Conservation (phyloP, 805 yeast species). For the Ogataea dorogensis region DNA sequence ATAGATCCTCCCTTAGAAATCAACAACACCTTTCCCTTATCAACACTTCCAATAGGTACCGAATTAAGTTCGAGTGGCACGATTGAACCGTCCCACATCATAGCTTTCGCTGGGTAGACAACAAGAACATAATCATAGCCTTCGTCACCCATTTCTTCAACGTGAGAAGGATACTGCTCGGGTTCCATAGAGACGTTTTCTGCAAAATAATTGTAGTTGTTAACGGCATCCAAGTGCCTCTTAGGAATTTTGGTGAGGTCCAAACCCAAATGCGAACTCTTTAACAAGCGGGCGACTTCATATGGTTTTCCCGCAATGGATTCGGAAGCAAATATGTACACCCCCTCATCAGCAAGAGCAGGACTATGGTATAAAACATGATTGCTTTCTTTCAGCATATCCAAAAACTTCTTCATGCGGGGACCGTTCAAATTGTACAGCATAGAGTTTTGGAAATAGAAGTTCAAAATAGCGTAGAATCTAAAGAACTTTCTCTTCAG, state of each 20-base stretch:
- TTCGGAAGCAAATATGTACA: constrained; percentile 75
- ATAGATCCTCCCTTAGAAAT: constrained; percentile 68
- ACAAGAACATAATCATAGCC: constrained; percentile 62
- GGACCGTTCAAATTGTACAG: constrained; percentile 55
- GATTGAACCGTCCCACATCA: constrained; percentile 87
- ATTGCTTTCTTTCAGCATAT: constrained; percentile 56
- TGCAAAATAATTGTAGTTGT: constrained; percentile 26
- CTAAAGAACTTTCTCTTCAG: constrained; percentile 80
- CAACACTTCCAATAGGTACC: constrained; percentile 54
- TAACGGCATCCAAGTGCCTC: constrained; percentile 32
- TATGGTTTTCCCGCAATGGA: constrained; percentile 43
- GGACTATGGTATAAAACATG: constrained; percentile 75
- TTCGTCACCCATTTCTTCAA: constrained; percentile 15
- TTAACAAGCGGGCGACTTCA: constrained; percentile 44
- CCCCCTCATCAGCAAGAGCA: constrained; percentile 67
- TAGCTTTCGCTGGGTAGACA: constrained; percentile 75
- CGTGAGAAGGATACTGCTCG: constrained; percentile 6
- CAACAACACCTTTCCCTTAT: constrained; percentile 64
- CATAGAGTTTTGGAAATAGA: constrained; percentile 71
- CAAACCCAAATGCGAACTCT: constrained; percentile 51
- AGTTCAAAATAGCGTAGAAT: constrained; percentile 64
- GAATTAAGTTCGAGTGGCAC: constrained; percentile 49
- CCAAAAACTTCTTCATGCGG: constrained; percentile 50
- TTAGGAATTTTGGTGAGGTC: constrained; percentile 39
- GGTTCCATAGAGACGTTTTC: constrained; percentile 14